phyloP scores from a whole-genome alignment of 2,329 filamentous ascomycete genomes.

The Phyllosticta ampelicida region DNA sequence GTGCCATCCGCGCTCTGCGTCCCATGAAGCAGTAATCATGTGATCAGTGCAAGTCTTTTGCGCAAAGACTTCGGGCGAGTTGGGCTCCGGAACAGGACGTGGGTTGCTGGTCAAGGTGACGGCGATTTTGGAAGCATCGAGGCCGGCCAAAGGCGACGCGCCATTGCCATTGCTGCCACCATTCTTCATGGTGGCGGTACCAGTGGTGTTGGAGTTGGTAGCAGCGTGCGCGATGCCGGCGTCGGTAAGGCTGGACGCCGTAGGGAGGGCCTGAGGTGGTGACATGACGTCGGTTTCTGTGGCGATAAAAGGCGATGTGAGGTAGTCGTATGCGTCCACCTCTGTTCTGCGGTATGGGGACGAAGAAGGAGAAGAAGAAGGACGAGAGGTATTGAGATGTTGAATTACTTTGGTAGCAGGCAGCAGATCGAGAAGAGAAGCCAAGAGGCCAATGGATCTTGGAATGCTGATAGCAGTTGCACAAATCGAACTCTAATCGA shows the following conservation, averaged over 20 bases:
- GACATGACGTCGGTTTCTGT: background rate
- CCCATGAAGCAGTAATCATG: constrained; percentile 72
- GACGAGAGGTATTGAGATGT: background rate
- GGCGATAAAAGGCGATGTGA: background rate
- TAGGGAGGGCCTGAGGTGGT: constrained; percentile 11
- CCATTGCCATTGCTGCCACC: constrained; percentile 13
- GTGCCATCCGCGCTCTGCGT: constrained; percentile 54
- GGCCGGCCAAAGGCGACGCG: constrained; percentile 21
- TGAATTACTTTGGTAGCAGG: background rate
- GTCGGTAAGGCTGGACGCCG: constrained; percentile 22
- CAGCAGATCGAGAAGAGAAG: background rate
- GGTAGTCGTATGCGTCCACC: background rate
- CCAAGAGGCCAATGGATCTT: background rate
- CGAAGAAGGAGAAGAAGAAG: background rate
- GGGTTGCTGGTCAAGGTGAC: constrained; percentile 31
- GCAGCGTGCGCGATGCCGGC: constrained; percentile 23
- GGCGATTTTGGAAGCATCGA: constrained; percentile 35
- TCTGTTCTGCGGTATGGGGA: background rate
- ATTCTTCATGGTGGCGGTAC: constrained; percentile 10
- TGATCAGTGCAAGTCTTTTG: constrained; percentile 61
- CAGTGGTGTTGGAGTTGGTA: constrained; percentile 5
- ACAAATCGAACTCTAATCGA: background rate
- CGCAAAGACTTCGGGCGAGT: constrained; percentile 29
- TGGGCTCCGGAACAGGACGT: constrained; percentile 31
- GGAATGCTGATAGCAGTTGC: background rate